Base-by-base conservation (phyloP, 2,329 filamentous ascomycete species). In the Alternaria sp. region DNA sequence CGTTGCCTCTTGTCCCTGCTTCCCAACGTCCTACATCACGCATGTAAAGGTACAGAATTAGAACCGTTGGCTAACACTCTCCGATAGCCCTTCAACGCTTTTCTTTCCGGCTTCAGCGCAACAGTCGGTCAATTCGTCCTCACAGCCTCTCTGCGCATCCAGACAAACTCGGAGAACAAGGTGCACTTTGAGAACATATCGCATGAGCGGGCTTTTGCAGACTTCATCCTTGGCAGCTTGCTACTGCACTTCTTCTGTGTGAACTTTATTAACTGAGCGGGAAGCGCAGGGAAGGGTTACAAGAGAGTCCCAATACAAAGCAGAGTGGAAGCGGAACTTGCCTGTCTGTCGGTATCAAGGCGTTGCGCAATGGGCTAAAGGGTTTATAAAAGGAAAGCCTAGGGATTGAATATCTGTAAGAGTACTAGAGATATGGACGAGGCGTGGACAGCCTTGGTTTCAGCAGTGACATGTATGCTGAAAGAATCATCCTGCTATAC, bases 161-260 rank as follows among this genome's bases (percentile, higher is more conserved):
- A 99, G 82, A 97, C 94, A 50, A 94, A 92, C 77, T 85, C 88
- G 70, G 87, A 90, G 76, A 94, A 96, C 83, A 91, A 92, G 83
- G 81, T 81, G 61, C 92, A 95, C 58, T 95, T 95, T 75, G 86
- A 87, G 60, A 85, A 84, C 51, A 88, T 94, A 64, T 94, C 92
- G 57, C 90, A 91, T 70, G 93, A 97, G 82, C 88, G 92, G 79
- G 94, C 95, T 40, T 99, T 99, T 80, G 94, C 95, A 76, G 95
- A 99, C 82, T 99, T 91, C 78, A 86, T 99, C 62, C 92, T 97
- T 72, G 95, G 94, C 78, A 97, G 94, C 80, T 80, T 99, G 79
- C 92, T 98, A 78, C 83, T 98, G 79, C 95, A 99, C 84, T 97
- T 98, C 84, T 99, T 99, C 86, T 97, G 94, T 82, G 89, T 98